These are phyloP conservation scores for Tetragonia tetragonoides DNA, from an alignment of 148 eudicot species.

Conservation along the genomic window DNA sequence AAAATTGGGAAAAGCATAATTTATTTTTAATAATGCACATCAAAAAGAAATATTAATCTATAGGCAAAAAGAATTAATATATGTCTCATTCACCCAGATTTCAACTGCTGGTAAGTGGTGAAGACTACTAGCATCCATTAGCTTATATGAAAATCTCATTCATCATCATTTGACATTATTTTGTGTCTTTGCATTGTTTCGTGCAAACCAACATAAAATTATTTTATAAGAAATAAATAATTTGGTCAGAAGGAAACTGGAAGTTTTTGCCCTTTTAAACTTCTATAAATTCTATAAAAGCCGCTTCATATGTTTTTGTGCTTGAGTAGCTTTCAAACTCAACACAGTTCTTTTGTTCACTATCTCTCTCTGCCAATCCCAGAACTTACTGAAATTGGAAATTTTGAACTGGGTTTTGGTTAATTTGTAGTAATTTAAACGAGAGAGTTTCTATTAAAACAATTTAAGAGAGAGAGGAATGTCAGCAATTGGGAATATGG, in stretches of 20 bases:
- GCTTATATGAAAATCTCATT: not conserved
- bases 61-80: not conserved
- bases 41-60: not conserved
- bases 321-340: not conserved
- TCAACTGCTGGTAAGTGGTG: slow-evolving; percentile 4
- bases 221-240: not conserved
- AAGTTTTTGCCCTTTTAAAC: not conserved
- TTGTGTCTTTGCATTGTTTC: not conserved
- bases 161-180: not conserved
- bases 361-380: not conserved
- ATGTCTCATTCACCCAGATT: not conserved
- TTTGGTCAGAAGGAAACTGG: not conserved
- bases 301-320: not conserved
- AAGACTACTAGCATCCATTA: not conserved
- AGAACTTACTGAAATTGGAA: not conserved
- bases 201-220: not conserved
- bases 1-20: not conserved
- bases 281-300: not conserved
- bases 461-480: slow-evolving; percentile 5
- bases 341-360: not conserved
- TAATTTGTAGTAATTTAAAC: too few species aligned
- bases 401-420: not conserved
- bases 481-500: slow-evolving; percentile 26
- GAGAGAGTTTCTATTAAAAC: too few species aligned
- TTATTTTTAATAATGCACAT: too few species aligned